Conservation (phyloP, 768 basidiomycete genomes). For the Tylopilus sp. region DNA sequence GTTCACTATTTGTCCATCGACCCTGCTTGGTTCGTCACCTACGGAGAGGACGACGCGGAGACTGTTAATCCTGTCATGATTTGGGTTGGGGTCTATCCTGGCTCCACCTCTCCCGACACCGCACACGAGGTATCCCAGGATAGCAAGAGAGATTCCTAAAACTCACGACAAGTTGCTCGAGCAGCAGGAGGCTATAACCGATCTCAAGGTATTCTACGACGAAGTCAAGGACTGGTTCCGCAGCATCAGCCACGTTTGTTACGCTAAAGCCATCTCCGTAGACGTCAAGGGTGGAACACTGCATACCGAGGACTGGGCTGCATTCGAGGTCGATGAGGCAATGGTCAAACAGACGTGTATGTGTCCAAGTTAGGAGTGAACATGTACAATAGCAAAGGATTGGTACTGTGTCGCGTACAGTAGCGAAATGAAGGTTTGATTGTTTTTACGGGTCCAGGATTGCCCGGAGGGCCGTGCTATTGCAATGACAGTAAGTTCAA, state of each 20-base stretch:
- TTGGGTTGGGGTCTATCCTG: constrained; percentile 37
- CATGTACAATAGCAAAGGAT: too few species aligned
- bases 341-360: too few species aligned
- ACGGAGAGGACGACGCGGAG: background rate
- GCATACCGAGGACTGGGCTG: background rate
- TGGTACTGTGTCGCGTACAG: too few species aligned
- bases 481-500: too few species aligned
- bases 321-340: background rate
- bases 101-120: constrained; percentile 35
- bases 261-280: background rate
- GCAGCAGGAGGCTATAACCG: background rate
- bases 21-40: constrained; percentile 1
- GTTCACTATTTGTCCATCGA: background rate
- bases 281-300: background rate
- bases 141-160: background rate
- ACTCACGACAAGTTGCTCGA: too few species aligned
- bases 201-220: background rate
- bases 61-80: constrained; percentile 19
- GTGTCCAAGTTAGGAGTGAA: too few species aligned
- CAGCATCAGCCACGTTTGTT: background rate
- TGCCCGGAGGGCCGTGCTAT: too few species aligned
- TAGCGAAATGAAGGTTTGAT: too few species aligned
- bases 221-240: background rate
- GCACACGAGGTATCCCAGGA: constrained; percentile 21
- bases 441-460: too few species aligned